These are phyloP conservation scores for Coelastrella sp. DNA, from an alignment of 139 green algal species.

Conservation along the genomic window DNA sequence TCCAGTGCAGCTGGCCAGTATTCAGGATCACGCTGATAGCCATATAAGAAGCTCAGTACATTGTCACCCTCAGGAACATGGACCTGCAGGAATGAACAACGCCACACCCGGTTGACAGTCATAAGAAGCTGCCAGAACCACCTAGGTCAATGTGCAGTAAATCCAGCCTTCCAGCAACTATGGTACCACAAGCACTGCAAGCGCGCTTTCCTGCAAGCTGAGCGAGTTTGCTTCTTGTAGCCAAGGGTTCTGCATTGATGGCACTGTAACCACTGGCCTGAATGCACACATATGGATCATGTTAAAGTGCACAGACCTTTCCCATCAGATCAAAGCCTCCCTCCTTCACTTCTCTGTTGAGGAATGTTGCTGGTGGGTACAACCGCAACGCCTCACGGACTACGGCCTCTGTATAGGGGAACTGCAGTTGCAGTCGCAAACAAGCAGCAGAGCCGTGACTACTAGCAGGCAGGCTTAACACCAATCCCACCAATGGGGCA, in stretches of 20 bases:
- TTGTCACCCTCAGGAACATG: neutral
- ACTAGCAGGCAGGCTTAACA: too few species aligned
- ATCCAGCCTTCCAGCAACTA: neutral
- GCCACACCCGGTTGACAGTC: too few species aligned
- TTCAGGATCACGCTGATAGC: slow-evolving; percentile 60
- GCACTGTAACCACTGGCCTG: too few species aligned
- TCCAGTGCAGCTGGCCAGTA: slow-evolving; percentile 59
- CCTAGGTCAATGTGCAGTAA: neutral
- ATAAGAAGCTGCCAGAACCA: too few species aligned
- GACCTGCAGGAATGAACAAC: neutral
- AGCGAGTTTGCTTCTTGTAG: too few species aligned
- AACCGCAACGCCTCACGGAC: slow-evolving; percentile 71
- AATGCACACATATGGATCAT: too few species aligned
- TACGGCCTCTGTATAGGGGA: slow-evolving; percentile 67
- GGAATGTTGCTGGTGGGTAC: slow-evolving; percentile 58
- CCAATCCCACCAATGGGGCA: too few species aligned
- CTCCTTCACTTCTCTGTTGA: slow-evolving; percentile 32
- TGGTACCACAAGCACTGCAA: neutral
- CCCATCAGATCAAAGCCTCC: slow-evolving; percentile 20
- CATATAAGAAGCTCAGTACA: slow-evolving; percentile 51
- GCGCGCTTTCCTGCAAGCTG: too few species aligned
- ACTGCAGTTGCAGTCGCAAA: slow-evolving; percentile 20
- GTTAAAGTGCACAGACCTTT: neutral
- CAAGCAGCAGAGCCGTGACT: neutral
- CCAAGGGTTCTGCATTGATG: too few species aligned